phyloP scores from a whole-genome alignment of 2,329 filamentous ascomycete genomes.

The Pseudocercospora crystallina region DNA sequence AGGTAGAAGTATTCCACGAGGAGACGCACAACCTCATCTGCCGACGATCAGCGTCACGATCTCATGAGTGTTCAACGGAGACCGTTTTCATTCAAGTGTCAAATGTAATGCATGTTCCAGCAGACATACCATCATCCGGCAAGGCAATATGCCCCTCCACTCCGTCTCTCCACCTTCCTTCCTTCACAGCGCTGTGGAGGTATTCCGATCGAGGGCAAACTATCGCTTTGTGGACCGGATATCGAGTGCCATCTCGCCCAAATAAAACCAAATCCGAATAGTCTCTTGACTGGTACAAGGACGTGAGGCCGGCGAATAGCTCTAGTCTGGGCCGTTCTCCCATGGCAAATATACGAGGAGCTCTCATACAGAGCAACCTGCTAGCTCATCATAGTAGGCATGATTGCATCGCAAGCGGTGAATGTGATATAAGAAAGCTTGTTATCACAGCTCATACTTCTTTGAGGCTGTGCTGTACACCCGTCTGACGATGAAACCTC shows the following conservation, averaged over 20 bases:
- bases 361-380: background rate
- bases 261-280: conserved; percentile 24
- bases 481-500: too few relatives aligned
- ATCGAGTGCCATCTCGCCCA: conserved; percentile 19
- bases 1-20: conserved; percentile 30
- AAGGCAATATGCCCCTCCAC: conserved; percentile 24
- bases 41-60: too few relatives aligned
- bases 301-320: conserved; percentile 18
- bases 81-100: too few relatives aligned
- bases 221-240: conserved; percentile 25
- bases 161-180: conserved; percentile 23
- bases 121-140: conserved; percentile 17
- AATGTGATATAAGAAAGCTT: too few relatives aligned
- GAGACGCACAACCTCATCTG: conserved; percentile 25
- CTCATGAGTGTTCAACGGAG: too few relatives aligned
- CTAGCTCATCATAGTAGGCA: too few relatives aligned
- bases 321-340: conserved; percentile 20
- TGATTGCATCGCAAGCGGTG: too few relatives aligned
- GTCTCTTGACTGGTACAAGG: conserved; percentile 24
- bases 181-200: conserved; percentile 20
- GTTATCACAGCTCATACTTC: too few relatives aligned
- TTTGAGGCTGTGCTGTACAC: too few relatives aligned
- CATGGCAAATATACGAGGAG: conserved; percentile 10
- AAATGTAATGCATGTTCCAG: too few relatives aligned
- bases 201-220: conserved; percentile 27